These are phyloP conservation scores for Helotiales sp. DNA, from an alignment of 2,329 filamentous ascomycete species.

Conservation along the genomic window DNA sequence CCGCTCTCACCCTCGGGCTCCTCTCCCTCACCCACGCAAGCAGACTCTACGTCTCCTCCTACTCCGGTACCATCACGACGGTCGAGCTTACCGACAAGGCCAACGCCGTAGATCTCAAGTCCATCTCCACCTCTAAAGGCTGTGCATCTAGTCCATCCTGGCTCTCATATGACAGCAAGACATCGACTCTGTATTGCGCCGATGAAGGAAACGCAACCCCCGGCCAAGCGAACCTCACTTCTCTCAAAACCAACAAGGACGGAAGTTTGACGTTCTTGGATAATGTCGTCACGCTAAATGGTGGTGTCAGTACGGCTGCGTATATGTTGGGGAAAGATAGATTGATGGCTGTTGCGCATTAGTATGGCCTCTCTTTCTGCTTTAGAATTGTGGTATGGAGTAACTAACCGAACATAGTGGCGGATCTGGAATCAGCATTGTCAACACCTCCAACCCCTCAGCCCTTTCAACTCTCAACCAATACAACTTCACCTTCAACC, in stretches of 20 bases:
- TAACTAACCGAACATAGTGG: background rate
- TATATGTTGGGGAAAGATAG: conserved; percentile 45
- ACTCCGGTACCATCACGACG: conserved; percentile 40
- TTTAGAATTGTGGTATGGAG: background rate
- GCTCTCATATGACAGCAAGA: conserved; percentile 14
- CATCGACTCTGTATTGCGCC: conserved; percentile 11
- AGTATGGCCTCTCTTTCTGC: conserved; percentile 46
- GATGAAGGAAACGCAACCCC: conserved; percentile 15
- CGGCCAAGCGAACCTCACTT: background rate
- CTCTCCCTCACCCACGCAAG: background rate
- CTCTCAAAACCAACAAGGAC: background rate
- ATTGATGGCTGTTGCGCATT: conserved; percentile 52
- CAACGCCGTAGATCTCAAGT: background rate
- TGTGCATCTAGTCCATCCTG: conserved; percentile 17
- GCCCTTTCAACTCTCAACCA: background rate
- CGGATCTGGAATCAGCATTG: conserved; percentile 3
- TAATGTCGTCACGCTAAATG: conserved; percentile 43
- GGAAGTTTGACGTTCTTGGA: conserved; percentile 19
- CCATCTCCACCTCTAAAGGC: background rate
- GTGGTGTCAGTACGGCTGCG: conserved; percentile 47
- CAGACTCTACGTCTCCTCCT: conserved; percentile 43
- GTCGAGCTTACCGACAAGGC: conserved; percentile 36
- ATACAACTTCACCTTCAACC: background rate
- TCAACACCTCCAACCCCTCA: background rate
- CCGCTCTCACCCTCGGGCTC: background rate